Conservation (phyloP, 139 green algal genomes). For the Gonium pectorale region DNA sequence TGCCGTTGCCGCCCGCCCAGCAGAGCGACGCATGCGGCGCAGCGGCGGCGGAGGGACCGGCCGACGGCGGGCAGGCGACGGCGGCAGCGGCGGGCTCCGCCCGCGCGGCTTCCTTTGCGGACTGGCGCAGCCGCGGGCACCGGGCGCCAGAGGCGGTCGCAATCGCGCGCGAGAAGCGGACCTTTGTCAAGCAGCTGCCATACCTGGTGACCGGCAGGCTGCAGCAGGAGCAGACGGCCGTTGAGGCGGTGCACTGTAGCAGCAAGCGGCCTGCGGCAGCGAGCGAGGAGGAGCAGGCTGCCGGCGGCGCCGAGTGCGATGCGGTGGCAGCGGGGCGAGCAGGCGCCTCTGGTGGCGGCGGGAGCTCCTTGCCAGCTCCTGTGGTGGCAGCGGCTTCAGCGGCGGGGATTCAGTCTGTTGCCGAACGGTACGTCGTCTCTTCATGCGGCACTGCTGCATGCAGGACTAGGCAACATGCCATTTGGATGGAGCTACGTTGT, state of each 20-base stretch:
- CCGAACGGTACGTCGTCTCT: slow-evolving; percentile 62
- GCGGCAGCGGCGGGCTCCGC: background rate
- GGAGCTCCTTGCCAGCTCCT: background rate
- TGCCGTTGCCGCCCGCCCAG: no score
- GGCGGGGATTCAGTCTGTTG: slow-evolving; percentile 15
- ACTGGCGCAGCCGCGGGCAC: slow-evolving; percentile 53
- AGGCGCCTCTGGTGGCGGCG: background rate
- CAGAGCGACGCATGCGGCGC: background rate
- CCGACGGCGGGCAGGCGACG: background rate
- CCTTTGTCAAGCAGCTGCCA: slow-evolving; percentile 62
- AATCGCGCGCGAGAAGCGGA: slow-evolving; percentile 70
- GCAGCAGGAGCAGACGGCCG: background rate
- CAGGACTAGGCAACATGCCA: no score
- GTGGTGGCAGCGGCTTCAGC: background rate
- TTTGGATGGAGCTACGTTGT: no score
- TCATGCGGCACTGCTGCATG: no score
- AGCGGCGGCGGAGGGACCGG: background rate
- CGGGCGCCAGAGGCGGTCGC: slow-evolving; percentile 72
- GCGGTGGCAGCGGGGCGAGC: background rate
- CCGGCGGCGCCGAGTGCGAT: background rate
- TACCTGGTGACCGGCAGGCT: slow-evolving; percentile 62
- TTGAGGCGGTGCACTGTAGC: background rate
- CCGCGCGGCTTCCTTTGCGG: slow-evolving; percentile 10
- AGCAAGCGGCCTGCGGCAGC: no score
- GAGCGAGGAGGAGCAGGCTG: background rate